A percentile compares a stretch with the other conserved stretches of the same genome.
phyloP scores from a whole-genome alignment of 78 protist species.

The Polysphondylium violaceum region DNA sequence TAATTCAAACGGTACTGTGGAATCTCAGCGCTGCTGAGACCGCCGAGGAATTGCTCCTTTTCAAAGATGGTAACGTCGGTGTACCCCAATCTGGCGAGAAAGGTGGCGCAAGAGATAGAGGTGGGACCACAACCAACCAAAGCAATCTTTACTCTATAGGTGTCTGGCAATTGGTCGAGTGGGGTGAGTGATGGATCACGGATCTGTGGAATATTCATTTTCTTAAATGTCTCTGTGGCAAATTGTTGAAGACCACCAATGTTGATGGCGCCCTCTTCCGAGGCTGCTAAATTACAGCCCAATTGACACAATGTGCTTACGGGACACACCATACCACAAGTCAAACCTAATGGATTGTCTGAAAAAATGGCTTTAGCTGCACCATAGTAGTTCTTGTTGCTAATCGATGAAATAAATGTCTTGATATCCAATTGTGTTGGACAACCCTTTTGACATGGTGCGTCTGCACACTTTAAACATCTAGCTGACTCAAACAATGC shows the following conservation, averaged over 20 bases:
- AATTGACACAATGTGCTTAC: constrained; percentile 92
- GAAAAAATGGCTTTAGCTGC: constrained; percentile 95
- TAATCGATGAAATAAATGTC: constrained; percentile 90
- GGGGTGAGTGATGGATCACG: constrained; percentile 92
- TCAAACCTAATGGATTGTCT: constrained; percentile 95
- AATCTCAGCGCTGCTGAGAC: constrained; percentile 93
- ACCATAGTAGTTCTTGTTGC: constrained; percentile 93
- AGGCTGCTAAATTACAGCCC: constrained; percentile 95
- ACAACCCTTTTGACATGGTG: constrained; percentile 96
- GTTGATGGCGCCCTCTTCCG: constrained; percentile 96
- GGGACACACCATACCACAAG: constrained; percentile 97
- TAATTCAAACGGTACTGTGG: constrained; percentile 95
- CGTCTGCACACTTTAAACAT: constrained; percentile 96
- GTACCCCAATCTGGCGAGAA: constrained; percentile 96
- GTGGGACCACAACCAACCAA: constrained; percentile 98
- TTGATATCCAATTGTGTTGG: constrained; percentile 96
- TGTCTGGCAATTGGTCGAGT: constrained; percentile 84
- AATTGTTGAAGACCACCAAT: constrained; percentile 96
- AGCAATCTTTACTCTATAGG: constrained; percentile 89
- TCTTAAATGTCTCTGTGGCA: constrained; percentile 92
- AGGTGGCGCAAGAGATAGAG: constrained; percentile 94
- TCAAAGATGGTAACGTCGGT: constrained; percentile 93
- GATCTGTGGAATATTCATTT: constrained; percentile 95
- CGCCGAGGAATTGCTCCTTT: constrained; percentile 91
- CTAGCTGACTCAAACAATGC: constrained; percentile 91